Evolutionary conservation across 495 filamentous ascomycete species (phyloP).

Genomic region (Trichoderma virens): DNA sequence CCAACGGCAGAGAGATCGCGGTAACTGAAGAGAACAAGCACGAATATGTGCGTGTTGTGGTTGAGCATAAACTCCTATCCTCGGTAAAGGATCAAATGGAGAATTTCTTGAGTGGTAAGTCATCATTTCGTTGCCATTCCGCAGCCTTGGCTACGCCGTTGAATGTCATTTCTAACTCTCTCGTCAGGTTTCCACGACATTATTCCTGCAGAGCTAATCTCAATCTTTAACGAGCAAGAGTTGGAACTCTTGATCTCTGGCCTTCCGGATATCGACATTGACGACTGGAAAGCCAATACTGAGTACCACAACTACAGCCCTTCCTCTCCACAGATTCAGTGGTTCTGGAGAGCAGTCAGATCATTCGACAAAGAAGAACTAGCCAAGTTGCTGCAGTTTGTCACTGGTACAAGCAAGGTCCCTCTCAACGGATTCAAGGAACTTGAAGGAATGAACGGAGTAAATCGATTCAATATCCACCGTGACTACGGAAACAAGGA

Average conservation of each 20-base stretch:
- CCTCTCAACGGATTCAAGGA: slow-evolving; percentile 99
- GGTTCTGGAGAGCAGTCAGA: slow-evolving; percentile 98
- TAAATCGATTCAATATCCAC: slow-evolving; percentile 98
- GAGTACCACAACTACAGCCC: slow-evolving; percentile 98
- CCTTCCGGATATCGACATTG: slow-evolving; percentile 91
- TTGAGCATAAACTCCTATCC: slow-evolving; percentile 86
- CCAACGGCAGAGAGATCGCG: slow-evolving; percentile 80
- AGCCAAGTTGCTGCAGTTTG: slow-evolving; percentile 95
- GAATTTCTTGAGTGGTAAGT: slow-evolving; percentile 80
- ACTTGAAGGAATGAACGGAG: slow-evolving; percentile 97
- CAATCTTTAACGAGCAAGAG: slow-evolving; percentile 98
- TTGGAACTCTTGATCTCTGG: slow-evolving; percentile 95
- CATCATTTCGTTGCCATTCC: not conserved
- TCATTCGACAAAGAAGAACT: slow-evolving; percentile 99
- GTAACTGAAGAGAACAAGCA: slow-evolving; percentile 99
- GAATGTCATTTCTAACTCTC: not conserved
- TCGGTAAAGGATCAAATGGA: slow-evolving; percentile 93
- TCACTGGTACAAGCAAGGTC: slow-evolving; percentile 97
- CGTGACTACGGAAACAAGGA: slow-evolving; percentile 98
- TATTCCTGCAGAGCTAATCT: slow-evolving; percentile 85
- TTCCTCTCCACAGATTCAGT: slow-evolving; percentile 93
- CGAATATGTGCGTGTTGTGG: slow-evolving; percentile 86
- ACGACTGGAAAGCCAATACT: slow-evolving; percentile 98
- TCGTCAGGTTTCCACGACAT: slow-evolving; percentile 88
- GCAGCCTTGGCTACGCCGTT: slow-evolving; percentile 17